A percentile compares a stretch with the other conserved stretches of the same genome.
phyloP scores from a whole-genome alignment of 2,329 filamentous ascomycete species.

The Exophiala sp. region DNA sequence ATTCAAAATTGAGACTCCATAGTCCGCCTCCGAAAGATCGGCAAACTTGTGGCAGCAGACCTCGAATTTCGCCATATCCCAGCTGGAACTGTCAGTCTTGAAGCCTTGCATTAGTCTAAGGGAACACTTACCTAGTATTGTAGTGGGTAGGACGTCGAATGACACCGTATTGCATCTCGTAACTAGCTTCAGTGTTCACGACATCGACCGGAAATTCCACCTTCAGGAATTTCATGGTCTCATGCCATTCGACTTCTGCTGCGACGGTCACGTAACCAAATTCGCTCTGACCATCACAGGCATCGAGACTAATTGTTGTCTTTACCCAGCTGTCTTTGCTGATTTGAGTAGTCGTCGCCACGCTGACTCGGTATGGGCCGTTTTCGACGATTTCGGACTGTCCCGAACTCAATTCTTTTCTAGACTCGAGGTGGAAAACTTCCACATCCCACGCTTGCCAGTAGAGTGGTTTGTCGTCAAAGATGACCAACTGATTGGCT shows the following conservation, averaged over 20 bases:
- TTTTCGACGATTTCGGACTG: slow-evolving; percentile 66
- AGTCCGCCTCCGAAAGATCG: slow-evolving; percentile 78
- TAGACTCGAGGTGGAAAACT: slow-evolving; percentile 85
- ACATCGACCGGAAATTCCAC: slow-evolving; percentile 95
- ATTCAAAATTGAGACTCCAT: slow-evolving; percentile 88
- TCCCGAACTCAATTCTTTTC: slow-evolving; percentile 64
- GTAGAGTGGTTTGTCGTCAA: slow-evolving; percentile 94
- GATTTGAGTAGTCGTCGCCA: slow-evolving; percentile 79
- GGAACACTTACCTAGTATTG: slow-evolving; percentile 68
- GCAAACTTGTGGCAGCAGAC: slow-evolving; percentile 95
- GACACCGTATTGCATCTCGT: slow-evolving; percentile 91
- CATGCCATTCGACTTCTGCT: slow-evolving; percentile 91
- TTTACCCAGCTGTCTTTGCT: slow-evolving; percentile 80
- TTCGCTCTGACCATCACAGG: slow-evolving; percentile 55
- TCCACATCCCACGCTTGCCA: slow-evolving; percentile 99
- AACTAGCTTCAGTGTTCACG: slow-evolving; percentile 83
- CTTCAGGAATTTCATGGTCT: slow-evolving; percentile 96
- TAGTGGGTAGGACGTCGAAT: slow-evolving; percentile 89
- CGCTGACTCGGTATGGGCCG: slow-evolving; percentile 68
- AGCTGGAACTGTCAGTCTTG: slow-evolving; percentile 41
- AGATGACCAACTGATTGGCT: slow-evolving; percentile 87
- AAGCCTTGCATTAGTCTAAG: background rate
- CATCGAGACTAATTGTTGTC: slow-evolving; percentile 74
- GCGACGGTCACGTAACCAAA: slow-evolving; percentile 69
- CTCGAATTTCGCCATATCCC: slow-evolving; percentile 98